These are phyloP conservation scores for Martensiomyces pterosporus DNA, from an alignment of 192 early-diverging fungal species.

Conservation along the genomic window DNA sequence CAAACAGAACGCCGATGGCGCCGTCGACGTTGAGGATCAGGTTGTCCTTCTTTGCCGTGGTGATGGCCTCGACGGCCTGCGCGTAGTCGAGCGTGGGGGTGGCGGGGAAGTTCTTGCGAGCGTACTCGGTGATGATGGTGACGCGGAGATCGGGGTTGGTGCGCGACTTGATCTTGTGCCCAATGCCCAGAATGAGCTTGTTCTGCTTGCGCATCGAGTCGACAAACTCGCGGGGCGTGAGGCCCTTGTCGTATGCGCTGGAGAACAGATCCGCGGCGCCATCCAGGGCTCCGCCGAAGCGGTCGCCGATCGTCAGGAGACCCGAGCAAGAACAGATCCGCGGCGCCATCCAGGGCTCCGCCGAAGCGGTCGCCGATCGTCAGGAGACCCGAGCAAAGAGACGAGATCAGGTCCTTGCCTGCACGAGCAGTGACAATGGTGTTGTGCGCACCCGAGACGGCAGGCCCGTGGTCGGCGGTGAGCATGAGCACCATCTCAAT, in stretches of 20 bases:
- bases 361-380: conserved; percentile 98
- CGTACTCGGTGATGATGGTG: conserved; percentile 91
- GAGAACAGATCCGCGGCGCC: conserved; percentile 93
- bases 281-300: conserved; percentile 96
- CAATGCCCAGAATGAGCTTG: conserved; percentile 97
- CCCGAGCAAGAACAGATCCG: conserved; percentile 88
- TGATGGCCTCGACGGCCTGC: conserved; percentile 88
- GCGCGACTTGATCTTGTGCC: conserved; percentile 99
- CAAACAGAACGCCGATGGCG: conserved; percentile 91
- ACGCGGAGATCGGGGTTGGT: conserved; percentile 99
- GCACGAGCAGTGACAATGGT: conserved; percentile 92
- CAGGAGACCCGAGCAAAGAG: conserved; percentile 88
- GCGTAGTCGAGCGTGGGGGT: conserved; percentile 93
- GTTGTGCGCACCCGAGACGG: conserved; percentile 91
- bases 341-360: conserved; percentile 95
- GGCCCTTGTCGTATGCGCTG: conserved; percentile 86
- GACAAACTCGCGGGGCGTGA: conserved; percentile 92
- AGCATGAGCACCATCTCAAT: conserved; percentile 99
- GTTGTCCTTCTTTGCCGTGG: conserved; percentile 98
- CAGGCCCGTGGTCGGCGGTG: conserved; percentile 98
- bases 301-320: conserved; percentile 96
- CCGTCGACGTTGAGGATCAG: conserved; percentile 94
- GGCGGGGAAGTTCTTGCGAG: conserved; percentile 78
- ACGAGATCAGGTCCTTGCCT: conserved; percentile 96
- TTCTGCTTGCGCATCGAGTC: conserved; percentile 90